A percentile compares a stretch with the other conserved stretches of the same genome.
These are phyloP conservation scores for Phytopythium delawarense DNA, from an alignment of 352 stramenopile genomes.

Conservation along the genomic window DNA sequence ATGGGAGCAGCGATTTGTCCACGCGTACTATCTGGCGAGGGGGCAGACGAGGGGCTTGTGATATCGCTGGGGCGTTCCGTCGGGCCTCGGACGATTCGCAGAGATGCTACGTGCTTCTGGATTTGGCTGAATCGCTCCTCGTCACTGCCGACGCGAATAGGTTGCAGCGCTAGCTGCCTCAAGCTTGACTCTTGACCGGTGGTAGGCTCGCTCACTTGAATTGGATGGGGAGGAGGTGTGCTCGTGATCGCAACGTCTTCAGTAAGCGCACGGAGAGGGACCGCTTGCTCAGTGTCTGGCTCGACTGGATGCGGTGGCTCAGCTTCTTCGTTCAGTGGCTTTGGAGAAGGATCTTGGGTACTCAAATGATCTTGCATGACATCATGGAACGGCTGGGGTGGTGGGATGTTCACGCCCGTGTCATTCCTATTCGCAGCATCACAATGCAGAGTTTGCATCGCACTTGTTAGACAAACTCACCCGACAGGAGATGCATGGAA, in stretches of 20 bases:
- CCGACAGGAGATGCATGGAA: background rate
- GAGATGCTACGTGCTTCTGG: conserved; percentile 26
- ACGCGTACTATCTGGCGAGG: too few species aligned
- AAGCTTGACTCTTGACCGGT: background rate
- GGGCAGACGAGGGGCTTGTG: background rate
- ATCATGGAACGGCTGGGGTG: background rate
- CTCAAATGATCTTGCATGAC: background rate
- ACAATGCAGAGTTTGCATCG: background rate
- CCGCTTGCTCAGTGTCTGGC: background rate
- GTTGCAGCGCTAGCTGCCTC: background rate
- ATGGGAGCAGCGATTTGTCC: background rate
- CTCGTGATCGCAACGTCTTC: background rate
- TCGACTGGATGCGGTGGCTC: background rate
- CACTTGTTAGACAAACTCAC: background rate
- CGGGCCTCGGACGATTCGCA: conserved; percentile 17
- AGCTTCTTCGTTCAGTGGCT: background rate
- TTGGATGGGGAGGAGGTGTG: background rate
- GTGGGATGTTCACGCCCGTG: background rate
- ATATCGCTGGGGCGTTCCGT: background rate
- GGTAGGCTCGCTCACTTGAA: background rate
- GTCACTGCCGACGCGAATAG: background rate
- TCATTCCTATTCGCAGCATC: background rate
- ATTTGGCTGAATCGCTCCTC: conserved; percentile 31
- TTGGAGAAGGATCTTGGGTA: background rate
- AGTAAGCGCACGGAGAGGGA: background rate